Conservation (phyloP, 108 stramenopile genomes). For the Conticribra guillardii region DNA sequence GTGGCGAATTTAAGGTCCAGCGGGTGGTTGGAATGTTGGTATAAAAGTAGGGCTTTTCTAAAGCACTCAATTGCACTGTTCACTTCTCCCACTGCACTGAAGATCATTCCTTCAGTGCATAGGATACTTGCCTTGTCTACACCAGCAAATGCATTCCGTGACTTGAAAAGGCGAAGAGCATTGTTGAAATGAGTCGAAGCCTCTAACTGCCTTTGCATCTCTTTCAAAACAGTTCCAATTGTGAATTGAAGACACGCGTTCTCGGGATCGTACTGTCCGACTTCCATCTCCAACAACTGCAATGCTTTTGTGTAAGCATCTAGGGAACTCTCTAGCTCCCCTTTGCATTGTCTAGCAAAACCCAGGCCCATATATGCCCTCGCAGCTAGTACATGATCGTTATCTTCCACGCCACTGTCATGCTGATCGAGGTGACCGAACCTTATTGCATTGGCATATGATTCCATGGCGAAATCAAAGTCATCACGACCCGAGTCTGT, state of each 20-base stretch:
- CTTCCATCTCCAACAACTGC: conserved; percentile 31
- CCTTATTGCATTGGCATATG: conserved; percentile 31
- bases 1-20: conserved; percentile 36
- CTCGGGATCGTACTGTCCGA: conserved; percentile 26
- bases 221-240: conserved; percentile 67
- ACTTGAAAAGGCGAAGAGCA: conserved; percentile 39
- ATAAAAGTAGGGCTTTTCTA: conserved; percentile 17
- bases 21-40: conserved; percentile 17
- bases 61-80: conserved; percentile 31
- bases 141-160: background rate
- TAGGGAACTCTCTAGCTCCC: conserved; percentile 39
- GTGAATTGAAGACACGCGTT: conserved; percentile 38
- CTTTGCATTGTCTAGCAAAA: conserved; percentile 40
- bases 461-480: conserved; percentile 44
- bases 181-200: conserved; percentile 39
- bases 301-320: conserved; percentile 43
- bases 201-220: conserved; percentile 67
- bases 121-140: conserved; percentile 16
- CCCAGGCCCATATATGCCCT: conserved; percentile 51
- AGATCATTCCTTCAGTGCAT: conserved; percentile 51
- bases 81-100: conserved; percentile 28
- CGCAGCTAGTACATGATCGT: conserved; percentile 40
- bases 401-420: conserved; percentile 8
- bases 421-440: conserved; percentile 33
- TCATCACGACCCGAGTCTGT: conserved; percentile 29